Percentiles rank a stretch among this genome's conserved stretches.
phyloP scores from a whole-genome alignment of 2,329 filamentous ascomycete species.

The Talaromyces pinophilus region DNA sequence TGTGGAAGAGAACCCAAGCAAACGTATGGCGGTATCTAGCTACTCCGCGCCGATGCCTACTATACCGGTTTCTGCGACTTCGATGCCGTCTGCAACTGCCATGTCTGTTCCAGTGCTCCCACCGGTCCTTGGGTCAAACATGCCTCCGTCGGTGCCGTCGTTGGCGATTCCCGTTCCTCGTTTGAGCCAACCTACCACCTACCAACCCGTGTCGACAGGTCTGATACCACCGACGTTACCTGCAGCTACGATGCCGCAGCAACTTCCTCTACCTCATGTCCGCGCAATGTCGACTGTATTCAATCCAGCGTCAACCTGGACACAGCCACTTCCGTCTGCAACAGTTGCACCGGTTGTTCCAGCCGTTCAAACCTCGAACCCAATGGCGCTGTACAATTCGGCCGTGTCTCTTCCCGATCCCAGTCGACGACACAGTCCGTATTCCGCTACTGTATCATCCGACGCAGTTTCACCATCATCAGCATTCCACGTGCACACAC shows the following conservation, averaged over 20 bases:
- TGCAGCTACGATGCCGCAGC: conserved; percentile 39
- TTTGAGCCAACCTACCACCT: conserved; percentile 65
- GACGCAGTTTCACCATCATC: conserved; percentile 66
- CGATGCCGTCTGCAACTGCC: conserved; percentile 22
- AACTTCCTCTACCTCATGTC: conserved; percentile 57
- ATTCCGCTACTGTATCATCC: conserved; percentile 49
- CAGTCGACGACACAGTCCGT: conserved; percentile 54
- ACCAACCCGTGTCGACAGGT: conserved; percentile 59
- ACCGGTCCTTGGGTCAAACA: conserved; percentile 31
- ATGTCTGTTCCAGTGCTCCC: conserved; percentile 35
- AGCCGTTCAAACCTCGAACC: conserved; percentile 25
- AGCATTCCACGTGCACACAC: conserved; percentile 58
- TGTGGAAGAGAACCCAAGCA: conserved; percentile 57
- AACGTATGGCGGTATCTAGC: conserved; percentile 45
- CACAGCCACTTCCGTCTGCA: conserved; percentile 43
- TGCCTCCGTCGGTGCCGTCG: conserved; percentile 38
- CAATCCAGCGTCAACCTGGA: conserved; percentile 56
- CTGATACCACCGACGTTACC: conserved; percentile 47
- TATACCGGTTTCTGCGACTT: conserved; percentile 30
- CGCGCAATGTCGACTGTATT: conserved; percentile 79
- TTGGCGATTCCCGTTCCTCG: conserved; percentile 48
- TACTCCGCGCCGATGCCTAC: conserved; percentile 29
- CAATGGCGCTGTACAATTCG: conserved; percentile 33
- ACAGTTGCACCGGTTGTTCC: conserved; percentile 32
- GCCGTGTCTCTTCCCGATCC: conserved; percentile 38